Evolutionary conservation across 1,139 yeast genomes (phyloP).

Genomic region (Pichia terricola): DNA sequence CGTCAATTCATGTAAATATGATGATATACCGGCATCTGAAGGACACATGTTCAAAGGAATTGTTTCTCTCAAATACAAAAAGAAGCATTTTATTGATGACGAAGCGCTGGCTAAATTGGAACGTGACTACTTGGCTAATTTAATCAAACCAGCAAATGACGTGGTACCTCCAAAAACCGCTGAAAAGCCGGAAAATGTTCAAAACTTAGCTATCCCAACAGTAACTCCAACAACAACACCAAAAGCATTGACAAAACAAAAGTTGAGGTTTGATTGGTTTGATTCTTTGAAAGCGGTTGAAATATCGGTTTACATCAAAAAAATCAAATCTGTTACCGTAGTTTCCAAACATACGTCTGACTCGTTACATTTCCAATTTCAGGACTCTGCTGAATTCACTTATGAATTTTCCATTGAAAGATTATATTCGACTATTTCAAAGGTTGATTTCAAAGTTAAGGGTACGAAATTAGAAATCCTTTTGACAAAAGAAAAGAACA

Average conservation of each 20-base stretch:
- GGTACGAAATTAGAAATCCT: slow-evolving; percentile 69
- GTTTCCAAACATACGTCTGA: slow-evolving; percentile 11
- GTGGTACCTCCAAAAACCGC: slow-evolving; percentile 1
- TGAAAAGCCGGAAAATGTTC: not conserved
- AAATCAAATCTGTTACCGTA: slow-evolving; percentile 21
- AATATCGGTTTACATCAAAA: slow-evolving; percentile 65
- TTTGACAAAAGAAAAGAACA: slow-evolving; percentile 29
- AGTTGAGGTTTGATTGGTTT: slow-evolving; percentile 53
- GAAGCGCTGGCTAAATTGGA: slow-evolving; percentile 5
- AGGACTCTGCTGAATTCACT: slow-evolving; percentile 28
- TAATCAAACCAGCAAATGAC: not conserved
- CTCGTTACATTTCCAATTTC: slow-evolving; percentile 16
- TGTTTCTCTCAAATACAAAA: slow-evolving; percentile 28
- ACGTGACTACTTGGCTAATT: not conserved
- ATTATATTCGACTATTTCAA: slow-evolving; percentile 42
- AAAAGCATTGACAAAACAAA: not conserved
- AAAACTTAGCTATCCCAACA: not conserved
- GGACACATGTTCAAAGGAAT: slow-evolving; percentile 44
- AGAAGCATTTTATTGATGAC: slow-evolving; percentile 5
- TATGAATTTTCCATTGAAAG: slow-evolving; percentile 43
- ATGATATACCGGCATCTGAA: slow-evolving; percentile 31
- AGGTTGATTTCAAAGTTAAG: slow-evolving; percentile 43
- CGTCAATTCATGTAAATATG: slow-evolving; percentile 36
- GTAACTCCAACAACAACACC: slow-evolving; percentile 15
- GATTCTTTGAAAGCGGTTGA: slow-evolving; percentile 51